Evolutionary conservation across 2,329 filamentous ascomycete genomes (phyloP).

Genomic region (Zarea fungicola): DNA sequence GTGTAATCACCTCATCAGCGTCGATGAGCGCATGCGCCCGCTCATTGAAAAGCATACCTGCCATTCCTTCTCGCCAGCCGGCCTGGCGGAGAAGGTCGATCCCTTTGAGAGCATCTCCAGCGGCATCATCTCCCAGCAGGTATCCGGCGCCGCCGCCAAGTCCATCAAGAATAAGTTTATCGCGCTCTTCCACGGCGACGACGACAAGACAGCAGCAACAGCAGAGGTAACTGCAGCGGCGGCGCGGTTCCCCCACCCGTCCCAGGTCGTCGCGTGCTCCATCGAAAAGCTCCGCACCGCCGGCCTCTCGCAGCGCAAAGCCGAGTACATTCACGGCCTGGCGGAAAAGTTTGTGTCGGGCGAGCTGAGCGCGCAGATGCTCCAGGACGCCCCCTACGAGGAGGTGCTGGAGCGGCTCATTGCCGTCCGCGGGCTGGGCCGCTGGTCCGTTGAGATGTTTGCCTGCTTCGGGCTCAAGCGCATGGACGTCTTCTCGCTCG

Average conservation of each 20-base stretch:
- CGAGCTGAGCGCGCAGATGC: slow-evolving; percentile 69
- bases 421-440: slow-evolving; percentile 79
- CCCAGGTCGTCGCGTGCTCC: slow-evolving; percentile 59
- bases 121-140: slow-evolving; percentile 94
- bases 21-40: slow-evolving; percentile 66
- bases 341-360: slow-evolving; percentile 73
- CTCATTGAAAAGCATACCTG: slow-evolving; percentile 74
- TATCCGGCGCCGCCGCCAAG: slow-evolving; percentile 84
- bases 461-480: slow-evolving; percentile 91
- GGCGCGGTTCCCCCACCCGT: slow-evolving; percentile 67
- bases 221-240: slow-evolving; percentile 10
- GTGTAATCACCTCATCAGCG: slow-evolving; percentile 64
- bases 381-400: slow-evolving; percentile 76
- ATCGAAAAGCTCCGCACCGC: slow-evolving; percentile 71
- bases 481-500: slow-evolving; percentile 87
- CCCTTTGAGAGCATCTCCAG: slow-evolving; percentile 79
- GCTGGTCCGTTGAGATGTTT: slow-evolving; percentile 98
- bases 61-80: slow-evolving; percentile 71
- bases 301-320: slow-evolving; percentile 88
- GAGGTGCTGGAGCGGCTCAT: slow-evolving; percentile 77
- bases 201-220: slow-evolving; percentile 12
- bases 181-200: slow-evolving; percentile 54
- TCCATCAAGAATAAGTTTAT: slow-evolving; percentile 87
- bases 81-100: slow-evolving; percentile 78
- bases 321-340: slow-evolving; percentile 86